Base-by-base conservation (phyloP, 768 basidiomycete genomes). In the Nidula microcarpa region DNA sequence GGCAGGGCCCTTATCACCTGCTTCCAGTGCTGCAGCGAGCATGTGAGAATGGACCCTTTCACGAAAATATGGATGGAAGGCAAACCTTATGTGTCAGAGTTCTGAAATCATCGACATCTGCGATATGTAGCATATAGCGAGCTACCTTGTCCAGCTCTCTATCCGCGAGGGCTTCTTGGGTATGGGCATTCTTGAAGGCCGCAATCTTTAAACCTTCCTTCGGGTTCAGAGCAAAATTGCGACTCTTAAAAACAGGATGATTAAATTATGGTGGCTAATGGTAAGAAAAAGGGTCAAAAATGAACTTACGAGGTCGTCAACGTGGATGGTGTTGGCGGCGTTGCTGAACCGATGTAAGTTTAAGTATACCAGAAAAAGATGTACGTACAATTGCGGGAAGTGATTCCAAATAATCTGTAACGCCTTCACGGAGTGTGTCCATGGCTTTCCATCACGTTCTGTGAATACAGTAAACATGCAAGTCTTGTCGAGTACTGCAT, bases 401-500 rank as follows among this genome's bases (percentile, higher is more conserved):
- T 86, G 83, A 56, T 87, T 88, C 91, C 91, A 95, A 48, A 95
- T 88, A 46, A 94, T 89, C 60, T 88, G 83, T 8, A 92, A 75
- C 5, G 89, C 78, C 63, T 93, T 93, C 34, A 93, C 90, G 36
- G 83, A 85, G 63, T 94, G 92, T 47, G 81, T 81, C 78, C 86
- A 90, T 6, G 85, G 78, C 63, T 90, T 84, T 44, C 70, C 85
- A 51, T 90, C 83, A 32, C 85, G 75, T 59, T 82, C 81, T 1
- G 84, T 81, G 67, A 92, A 93, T 1, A 94, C 88, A 4, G 85
- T 87, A 67, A 94, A 95, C 93, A 95, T 96, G 54, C 80, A 82
- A 1, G 83, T 88, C 65, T 91, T 88, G 74, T 96, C 94, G 18
- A 94, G 75, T 0, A 94, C 91, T 84, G 65, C 57, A 49, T 16